phyloP scores from a whole-genome alignment of 192 early-diverging fungal species.

The Backusella psychrophila region DNA sequence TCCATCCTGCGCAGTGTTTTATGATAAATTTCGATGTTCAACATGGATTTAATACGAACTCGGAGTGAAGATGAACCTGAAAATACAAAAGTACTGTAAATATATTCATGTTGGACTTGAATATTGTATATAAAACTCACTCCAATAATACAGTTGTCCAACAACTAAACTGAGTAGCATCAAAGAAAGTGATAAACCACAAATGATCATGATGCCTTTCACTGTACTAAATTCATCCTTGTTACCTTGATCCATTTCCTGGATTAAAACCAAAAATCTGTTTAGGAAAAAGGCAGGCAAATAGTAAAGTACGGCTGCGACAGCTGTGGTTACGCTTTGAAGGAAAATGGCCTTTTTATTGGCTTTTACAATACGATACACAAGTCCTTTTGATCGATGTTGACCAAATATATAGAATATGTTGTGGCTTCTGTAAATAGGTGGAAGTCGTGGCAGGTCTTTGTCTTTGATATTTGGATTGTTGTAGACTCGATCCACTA shows the following conservation, averaged over 20 bases:
- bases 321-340: constrained; percentile 14
- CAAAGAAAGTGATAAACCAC: constrained; percentile 54
- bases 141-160: constrained; percentile 29
- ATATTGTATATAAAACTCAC: constrained; percentile 1
- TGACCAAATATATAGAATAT: constrained; percentile 30
- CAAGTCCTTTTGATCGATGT: constrained; percentile 15
- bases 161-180: constrained; percentile 44
- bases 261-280: constrained; percentile 30
- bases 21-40: constrained; percentile 54
- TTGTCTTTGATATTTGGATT: constrained; percentile 15
- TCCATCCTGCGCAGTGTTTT: constrained; percentile 62
- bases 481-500: constrained; percentile 16
- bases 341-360: constrained; percentile 22
- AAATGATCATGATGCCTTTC: constrained; percentile 53
- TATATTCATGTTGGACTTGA: not conserved
- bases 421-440: constrained; percentile 23
- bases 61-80: constrained; percentile 27
- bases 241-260: constrained; percentile 11
- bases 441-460: constrained; percentile 28
- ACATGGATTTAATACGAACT: constrained; percentile 25
- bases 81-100: not conserved
- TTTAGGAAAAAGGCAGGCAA: constrained; percentile 33
- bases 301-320: constrained; percentile 30
- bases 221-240: constrained; percentile 10
- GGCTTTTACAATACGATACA: constrained; percentile 27